Conservation (phyloP, 208 protist genomes). For the Acanthamoeba castellanii region DNA sequence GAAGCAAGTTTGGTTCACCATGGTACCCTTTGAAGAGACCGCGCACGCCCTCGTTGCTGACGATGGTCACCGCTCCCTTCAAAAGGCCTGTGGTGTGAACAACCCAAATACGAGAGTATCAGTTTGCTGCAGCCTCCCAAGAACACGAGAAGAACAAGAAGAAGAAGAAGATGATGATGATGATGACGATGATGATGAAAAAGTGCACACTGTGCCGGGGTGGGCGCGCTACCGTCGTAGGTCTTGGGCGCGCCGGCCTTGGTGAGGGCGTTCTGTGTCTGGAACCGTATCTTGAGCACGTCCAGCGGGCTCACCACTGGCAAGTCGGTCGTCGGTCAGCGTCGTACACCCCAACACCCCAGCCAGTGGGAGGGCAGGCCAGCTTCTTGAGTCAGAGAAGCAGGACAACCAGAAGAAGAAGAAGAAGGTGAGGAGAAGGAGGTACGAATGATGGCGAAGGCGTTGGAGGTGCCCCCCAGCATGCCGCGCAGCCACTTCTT, state of each 20-base stretch:
- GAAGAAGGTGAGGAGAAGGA: background rate
- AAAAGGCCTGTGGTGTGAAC: background rate
- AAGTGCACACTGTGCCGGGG: too few species aligned
- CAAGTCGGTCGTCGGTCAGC: background rate
- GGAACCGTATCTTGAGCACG: slow-evolving; percentile 46
- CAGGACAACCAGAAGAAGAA: too few species aligned
- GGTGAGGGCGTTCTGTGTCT: background rate
- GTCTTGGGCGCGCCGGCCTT: background rate
- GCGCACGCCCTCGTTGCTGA: background rate
- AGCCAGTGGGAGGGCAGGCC: too few species aligned
- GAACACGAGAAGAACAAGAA: too few species aligned
- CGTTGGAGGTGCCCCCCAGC: slow-evolving; percentile 18
- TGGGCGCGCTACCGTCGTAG: background rate
- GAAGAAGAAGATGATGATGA: too few species aligned
- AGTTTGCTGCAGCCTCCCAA: too few species aligned
- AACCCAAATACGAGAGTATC: too few species aligned
- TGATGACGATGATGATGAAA: too few species aligned
- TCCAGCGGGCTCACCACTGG: slow-evolving; percentile 43
- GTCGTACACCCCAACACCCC: too few species aligned
- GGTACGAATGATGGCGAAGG: background rate
- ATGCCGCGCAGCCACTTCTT: slow-evolving; percentile 6
- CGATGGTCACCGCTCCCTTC: slow-evolving; percentile 1
- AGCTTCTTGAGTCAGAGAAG: too few species aligned
- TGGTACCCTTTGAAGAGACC: slow-evolving; percentile 35
- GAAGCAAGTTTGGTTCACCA: background rate